These are phyloP conservation scores for Gymnopus androsaceus DNA, from an alignment of 1,284 basidiomycete species.

Conservation along the genomic window DNA sequence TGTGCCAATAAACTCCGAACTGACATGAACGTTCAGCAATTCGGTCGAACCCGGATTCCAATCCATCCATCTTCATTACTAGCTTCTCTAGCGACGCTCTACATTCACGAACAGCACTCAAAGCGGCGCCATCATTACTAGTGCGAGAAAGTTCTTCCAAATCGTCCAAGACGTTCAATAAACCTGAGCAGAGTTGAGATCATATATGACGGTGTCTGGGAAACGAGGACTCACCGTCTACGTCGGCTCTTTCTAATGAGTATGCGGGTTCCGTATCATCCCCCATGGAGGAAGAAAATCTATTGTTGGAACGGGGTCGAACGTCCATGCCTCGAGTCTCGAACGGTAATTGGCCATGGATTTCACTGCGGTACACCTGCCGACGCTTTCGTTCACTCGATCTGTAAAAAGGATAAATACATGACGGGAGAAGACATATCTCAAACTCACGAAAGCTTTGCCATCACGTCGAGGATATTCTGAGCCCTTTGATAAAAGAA, in stretches of 20 bases:
- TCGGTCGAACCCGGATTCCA: slow-evolving; percentile 77
- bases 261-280: slow-evolving; percentile 58
- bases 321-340: slow-evolving; percentile 70
- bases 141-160: slow-evolving; percentile 57
- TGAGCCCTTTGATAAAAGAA: slow-evolving; percentile 81
- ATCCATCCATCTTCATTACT: slow-evolving; percentile 71
- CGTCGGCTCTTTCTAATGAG: slow-evolving; percentile 68
- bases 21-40: slow-evolving; percentile 78
- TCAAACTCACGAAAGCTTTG: slow-evolving; percentile 69
- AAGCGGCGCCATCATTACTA: slow-evolving; percentile 44
- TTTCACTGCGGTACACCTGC: slow-evolving; percentile 76
- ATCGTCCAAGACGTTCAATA: slow-evolving; percentile 66
- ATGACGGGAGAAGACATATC: slow-evolving; percentile 1
- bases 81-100: slow-evolving; percentile 64
- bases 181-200: slow-evolving; percentile 40
- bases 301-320: slow-evolving; percentile 70
- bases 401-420: slow-evolving; percentile 35
- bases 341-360: slow-evolving; percentile 81
- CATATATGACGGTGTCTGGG: background rate
- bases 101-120: slow-evolving; percentile 64
- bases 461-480: slow-evolving; percentile 80
- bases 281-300: slow-evolving; percentile 60
- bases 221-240: slow-evolving; percentile 57
- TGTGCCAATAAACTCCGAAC: slow-evolving; percentile 31
- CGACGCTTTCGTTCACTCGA: slow-evolving; percentile 75